These are phyloP conservation scores for Juncus effusus DNA, from an alignment of 176 grass and related monocot species.

Conservation along the genomic window DNA sequence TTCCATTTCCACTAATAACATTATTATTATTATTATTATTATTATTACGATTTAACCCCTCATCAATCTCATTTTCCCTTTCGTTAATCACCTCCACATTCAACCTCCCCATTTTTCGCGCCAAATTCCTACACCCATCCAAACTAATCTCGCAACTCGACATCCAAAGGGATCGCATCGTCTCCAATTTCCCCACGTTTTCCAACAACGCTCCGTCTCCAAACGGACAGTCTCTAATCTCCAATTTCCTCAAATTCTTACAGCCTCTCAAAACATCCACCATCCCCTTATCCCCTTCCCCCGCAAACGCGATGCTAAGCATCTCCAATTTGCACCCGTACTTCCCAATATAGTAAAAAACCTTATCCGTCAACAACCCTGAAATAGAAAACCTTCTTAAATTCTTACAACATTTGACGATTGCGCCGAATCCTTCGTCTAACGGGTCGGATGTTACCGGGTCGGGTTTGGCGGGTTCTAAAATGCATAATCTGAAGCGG, in stretches of 20 bases:
- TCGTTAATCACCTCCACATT: conserved; percentile 58
- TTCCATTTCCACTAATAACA: conserved; percentile 1
- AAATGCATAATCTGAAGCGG: conserved; percentile 52
- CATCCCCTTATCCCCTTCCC: conserved; percentile 51
- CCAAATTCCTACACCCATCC: conserved; percentile 57
- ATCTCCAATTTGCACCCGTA: conserved; percentile 57
- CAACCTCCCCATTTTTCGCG: conserved; percentile 44
- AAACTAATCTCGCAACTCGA: conserved; percentile 57
- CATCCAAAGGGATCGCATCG: conserved; percentile 76
- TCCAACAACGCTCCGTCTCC: conserved; percentile 47
- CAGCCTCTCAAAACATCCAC: conserved; percentile 61
- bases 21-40: conserved; percentile 15
- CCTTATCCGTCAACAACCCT: conserved; percentile 45
- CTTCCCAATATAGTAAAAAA: conserved; percentile 70
- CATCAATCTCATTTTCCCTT: neutral
- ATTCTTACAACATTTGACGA: conserved; percentile 53
- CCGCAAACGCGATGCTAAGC: conserved; percentile 51
- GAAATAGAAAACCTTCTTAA: conserved; percentile 54
- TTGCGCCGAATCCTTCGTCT: conserved; percentile 73
- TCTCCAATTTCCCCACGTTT: conserved; percentile 37
- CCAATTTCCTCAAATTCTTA: conserved; percentile 66
- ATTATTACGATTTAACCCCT: neutral
- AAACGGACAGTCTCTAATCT: conserved; percentile 60
- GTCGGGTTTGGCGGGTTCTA: conserved; percentile 39
- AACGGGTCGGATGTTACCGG: conserved; percentile 51